Evolutionary conservation across 2,329 filamentous ascomycete genomes (phyloP), one percentile per base, ranked within the genome.

Genomic region (Scedosporium aurantiacum): DNA sequence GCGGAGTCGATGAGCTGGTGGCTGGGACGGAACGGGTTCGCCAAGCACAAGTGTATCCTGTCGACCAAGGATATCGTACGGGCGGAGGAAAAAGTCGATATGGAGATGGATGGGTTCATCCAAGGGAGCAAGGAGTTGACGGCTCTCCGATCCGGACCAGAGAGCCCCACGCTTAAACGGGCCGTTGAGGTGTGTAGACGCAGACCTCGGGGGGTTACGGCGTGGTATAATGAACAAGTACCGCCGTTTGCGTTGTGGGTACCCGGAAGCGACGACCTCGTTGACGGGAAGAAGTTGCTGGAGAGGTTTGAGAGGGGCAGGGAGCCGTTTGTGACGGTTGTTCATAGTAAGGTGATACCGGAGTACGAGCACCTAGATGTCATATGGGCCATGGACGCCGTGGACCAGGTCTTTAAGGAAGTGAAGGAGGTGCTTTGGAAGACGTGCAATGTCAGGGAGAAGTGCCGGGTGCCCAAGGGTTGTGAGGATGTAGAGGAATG

Each of bases 1-100:
- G 83, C 90, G 0, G 91, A 97, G 74, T 88, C 86, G 63, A 96
- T 97, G 90, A 81, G 90, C 5, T 97, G 93, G 93, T 97, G 93
- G 93, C 80, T 97, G 0, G 93, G 92, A 0, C 78, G 87, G 3
- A 90, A 94, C 67, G 91, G 91, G 66, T 97, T 96, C 68, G 78
- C 79, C 2, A 72, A 72, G 67, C 90, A 96, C 68, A 90, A 89
- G 70, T 97, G 92, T 69, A 95, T 97, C 59, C 77, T 97, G 5
- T 82, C 89, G 1, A 96, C 91, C 0, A 82, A 83, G 45, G 88
- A 92, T 64, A 84, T 88, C 63, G 81, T 82, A 61, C 77, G 73
- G 50, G 79, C 82, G 7, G 86, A 90, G 66, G 84, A 87, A 52
- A 75, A 88, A 60, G 74, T 70, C 45, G 70, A 72, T 57, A 67